A percentile compares a stretch with the other conserved stretches of the same genome.
Evolutionary conservation across 306 rosid genomes (phyloP).

Genomic region (Carpinus viminea): DNA sequence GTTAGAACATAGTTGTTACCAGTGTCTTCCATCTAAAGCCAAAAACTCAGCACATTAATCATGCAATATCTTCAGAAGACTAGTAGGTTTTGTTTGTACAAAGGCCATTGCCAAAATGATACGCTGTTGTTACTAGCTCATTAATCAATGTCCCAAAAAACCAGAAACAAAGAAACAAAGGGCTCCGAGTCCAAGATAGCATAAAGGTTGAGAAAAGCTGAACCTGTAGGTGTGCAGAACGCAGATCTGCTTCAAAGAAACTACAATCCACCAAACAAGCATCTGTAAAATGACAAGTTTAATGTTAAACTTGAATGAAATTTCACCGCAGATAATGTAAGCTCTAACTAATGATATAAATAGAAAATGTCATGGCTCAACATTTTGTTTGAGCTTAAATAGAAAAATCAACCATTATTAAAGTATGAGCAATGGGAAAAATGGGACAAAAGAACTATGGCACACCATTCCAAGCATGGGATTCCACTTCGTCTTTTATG

Average conservation of each 20-base stretch:
- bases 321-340: constrained; percentile 16
- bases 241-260: constrained; percentile 93
- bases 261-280: constrained; percentile 79
- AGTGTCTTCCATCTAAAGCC: neutral
- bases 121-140: neutral
- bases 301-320: constrained; percentile 15
- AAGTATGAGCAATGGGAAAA: neutral
- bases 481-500: neutral
- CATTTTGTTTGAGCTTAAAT: neutral
- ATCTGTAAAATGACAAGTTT: constrained; percentile 52
- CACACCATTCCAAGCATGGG: neutral
- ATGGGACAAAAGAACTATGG: neutral
- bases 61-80: neutral
- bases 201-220: constrained; percentile 15
- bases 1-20: neutral
- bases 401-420: neutral
- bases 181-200: neutral
- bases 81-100: neutral
- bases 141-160: constrained; percentile 3
- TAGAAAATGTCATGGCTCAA: neutral
- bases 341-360: neutral
- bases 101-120: neutral
- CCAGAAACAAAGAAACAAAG: neutral
- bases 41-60: neutral
- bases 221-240: constrained; percentile 97